Evolutionary conservation across 2,329 filamentous ascomycete species (phyloP), one percentile per base, ranked within the genome.

Genomic region (Hypoxylon sp.): DNA sequence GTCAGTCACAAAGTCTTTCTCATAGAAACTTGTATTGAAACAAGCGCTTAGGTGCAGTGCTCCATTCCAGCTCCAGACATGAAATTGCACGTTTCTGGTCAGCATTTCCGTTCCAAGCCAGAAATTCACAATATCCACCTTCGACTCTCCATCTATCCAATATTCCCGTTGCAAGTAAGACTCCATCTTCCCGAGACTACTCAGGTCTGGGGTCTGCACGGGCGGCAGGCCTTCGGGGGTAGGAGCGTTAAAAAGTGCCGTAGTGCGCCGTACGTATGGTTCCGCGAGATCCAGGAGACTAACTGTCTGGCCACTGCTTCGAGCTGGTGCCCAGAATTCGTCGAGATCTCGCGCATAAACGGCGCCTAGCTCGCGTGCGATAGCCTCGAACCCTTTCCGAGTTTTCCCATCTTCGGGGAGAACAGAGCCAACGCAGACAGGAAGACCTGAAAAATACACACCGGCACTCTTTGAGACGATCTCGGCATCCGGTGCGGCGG

Each of bases 331-430:
- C 50, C 62, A 56, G 34, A 78, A 79, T 45, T 63, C 68, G 13
- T 75, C 69, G 17, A 73, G 72, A 34, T 75, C 73, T 19, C 58
- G 57, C 2, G 41, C 36, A 30, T 74, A 75, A 23, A 70, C 55
- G 9, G 46, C 43, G 6, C 58, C 53, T 14, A 75, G 57, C 21
- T 72, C 68, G 2, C 48, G 55, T 1, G 70, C 63, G 3, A 75
- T 55, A 6, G 38, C 38, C 1, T 59, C 61, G 50, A 75, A 75
- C 3, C 32, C 50, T 57, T 72, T 67, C 9, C 3, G 14, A 9
- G 23, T 5, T 5, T 17, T 25, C 7, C 38, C 66, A 2, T 32
- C 56, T 1, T 4, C 23, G 7, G 45, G 14, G 5, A 70, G 41
- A 0, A 72, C 50, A 17, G 13, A 41, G 3, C 64, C 59, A 48